Percentiles rank a stretch among this genome's conserved stretches.
Conservation (phyloP, 768 basidiomycete species). For the Suillus ampliporus region DNA sequence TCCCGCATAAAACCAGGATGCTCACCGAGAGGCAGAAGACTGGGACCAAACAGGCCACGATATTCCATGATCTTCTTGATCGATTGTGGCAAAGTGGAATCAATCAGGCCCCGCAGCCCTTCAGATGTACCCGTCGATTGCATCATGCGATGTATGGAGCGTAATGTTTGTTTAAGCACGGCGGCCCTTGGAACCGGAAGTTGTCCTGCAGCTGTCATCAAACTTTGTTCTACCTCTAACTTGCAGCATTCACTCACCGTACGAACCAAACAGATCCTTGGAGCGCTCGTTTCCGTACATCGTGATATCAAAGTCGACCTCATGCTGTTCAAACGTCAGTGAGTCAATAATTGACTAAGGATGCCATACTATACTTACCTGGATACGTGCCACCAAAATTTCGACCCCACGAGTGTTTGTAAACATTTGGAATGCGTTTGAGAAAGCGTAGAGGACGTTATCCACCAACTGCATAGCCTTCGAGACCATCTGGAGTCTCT, state of each 20-base stretch:
- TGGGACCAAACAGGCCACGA: slow-evolving; percentile 83
- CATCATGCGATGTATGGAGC: slow-evolving; percentile 98
- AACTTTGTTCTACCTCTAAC: neutral
- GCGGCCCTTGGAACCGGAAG: slow-evolving; percentile 77
- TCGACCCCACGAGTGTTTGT: slow-evolving; percentile 85
- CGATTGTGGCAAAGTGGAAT: slow-evolving; percentile 82
- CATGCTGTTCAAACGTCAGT: slow-evolving; percentile 49
- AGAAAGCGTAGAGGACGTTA: slow-evolving; percentile 88
- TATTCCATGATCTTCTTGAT: slow-evolving; percentile 89
- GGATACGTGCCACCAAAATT: slow-evolving; percentile 83
- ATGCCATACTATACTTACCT: slow-evolving; percentile 53
- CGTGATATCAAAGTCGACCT: slow-evolving; percentile 68
- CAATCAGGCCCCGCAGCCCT: slow-evolving; percentile 92
- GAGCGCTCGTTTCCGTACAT: slow-evolving; percentile 54
- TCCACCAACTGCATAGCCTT: slow-evolving; percentile 94
- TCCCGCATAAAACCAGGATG: slow-evolving; percentile 16
- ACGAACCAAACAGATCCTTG: slow-evolving; percentile 54
- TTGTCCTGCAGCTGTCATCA: slow-evolving; percentile 51
- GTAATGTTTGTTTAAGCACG: slow-evolving; percentile 87
- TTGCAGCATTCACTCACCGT: slow-evolving; percentile 44
- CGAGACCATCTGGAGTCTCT: slow-evolving; percentile 76
- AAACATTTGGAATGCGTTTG: slow-evolving; percentile 87
- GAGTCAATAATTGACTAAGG: slow-evolving; percentile 16
- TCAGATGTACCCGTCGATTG: slow-evolving; percentile 93
- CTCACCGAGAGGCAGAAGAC: slow-evolving; percentile 83